These are phyloP conservation scores for Elsinoe australis DNA, from an alignment of 2,329 filamentous ascomycete species.

Conservation along the genomic window DNA sequence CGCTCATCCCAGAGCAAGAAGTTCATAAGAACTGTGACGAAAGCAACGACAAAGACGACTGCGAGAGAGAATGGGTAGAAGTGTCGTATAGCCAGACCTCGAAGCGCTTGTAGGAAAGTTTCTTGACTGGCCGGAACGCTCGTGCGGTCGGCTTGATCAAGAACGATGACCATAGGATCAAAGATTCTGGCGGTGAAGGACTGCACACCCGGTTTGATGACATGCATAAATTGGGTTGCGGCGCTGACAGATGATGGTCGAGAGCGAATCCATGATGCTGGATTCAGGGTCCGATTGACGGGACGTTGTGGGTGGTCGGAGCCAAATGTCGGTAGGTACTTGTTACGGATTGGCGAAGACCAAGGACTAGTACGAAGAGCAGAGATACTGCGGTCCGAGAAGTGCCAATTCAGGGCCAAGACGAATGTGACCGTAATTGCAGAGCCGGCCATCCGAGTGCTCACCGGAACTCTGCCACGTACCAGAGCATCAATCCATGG, in stretches of 20 bases:
- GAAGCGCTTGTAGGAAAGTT: conserved; percentile 46
- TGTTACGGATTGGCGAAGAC: conserved; percentile 17
- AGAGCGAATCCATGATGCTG: conserved; percentile 65
- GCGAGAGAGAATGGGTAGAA: conserved; percentile 60
- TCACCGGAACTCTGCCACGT: conserved; percentile 58
- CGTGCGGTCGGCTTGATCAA: conserved; percentile 60
- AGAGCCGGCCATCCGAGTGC: conserved; percentile 67
- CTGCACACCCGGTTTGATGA: conserved; percentile 62
- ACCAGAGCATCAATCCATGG: conserved; percentile 57
- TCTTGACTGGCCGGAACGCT: conserved; percentile 43
- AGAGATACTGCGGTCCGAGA: conserved; percentile 49
- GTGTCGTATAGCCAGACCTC: conserved; percentile 51
- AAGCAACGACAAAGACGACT: conserved; percentile 55
- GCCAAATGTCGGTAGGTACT: conserved; percentile 16
- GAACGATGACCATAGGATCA: conserved; percentile 65
- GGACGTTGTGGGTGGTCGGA: conserved; percentile 34
- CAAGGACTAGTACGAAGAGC: conserved; percentile 10
- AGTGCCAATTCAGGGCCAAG: conserved; percentile 68
- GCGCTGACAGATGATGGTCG: conserved; percentile 67
- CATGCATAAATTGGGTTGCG: conserved; percentile 66
- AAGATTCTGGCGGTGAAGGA: conserved; percentile 68
- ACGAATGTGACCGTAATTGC: conserved; percentile 66
- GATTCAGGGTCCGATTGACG: conserved; percentile 68
- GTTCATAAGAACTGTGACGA: conserved; percentile 63
- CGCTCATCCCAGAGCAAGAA: conserved; percentile 63